Evolutionary conservation across 345 rosid genomes (phyloP).

Genomic region (Hibiscus mutabilis): DNA sequence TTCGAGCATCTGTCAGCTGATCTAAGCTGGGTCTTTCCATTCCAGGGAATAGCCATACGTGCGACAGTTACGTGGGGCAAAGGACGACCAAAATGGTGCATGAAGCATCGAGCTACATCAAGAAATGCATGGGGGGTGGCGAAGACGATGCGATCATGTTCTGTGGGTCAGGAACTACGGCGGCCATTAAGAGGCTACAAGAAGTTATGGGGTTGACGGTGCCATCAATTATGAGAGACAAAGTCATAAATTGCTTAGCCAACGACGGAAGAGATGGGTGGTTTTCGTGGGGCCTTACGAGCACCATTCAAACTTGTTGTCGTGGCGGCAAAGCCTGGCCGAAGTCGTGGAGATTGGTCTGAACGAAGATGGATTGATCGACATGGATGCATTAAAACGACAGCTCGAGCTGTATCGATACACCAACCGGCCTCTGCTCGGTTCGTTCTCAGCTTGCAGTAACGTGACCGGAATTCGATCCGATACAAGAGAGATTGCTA

Average conservation of each 20-base stretch:
- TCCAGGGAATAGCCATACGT: conserved; percentile 51
- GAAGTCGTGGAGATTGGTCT: conserved; percentile 50
- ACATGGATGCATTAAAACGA: conserved; percentile 24
- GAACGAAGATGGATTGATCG: conserved; percentile 28
- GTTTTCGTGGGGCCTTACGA: conserved; percentile 60
- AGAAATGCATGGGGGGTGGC: conserved; percentile 44
- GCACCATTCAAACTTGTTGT: conserved; percentile 61
- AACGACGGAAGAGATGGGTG: conserved; percentile 44
- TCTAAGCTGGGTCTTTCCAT: too few relatives aligned
- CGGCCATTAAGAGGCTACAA: conserved; percentile 52
- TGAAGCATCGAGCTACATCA: conserved; percentile 41
- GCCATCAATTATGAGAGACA: conserved; percentile 36
- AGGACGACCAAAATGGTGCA: conserved; percentile 44
- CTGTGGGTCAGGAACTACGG: conserved; percentile 55
- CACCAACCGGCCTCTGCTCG: conserved; percentile 39
- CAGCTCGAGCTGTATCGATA: conserved; percentile 21
- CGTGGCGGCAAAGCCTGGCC: conserved; percentile 59
- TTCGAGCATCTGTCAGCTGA: too few relatives aligned
- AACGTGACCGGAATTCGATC: conserved; percentile 44
- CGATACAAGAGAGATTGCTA: conserved; percentile 41
- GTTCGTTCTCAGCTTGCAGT: conserved; percentile 61
- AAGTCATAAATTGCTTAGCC: conserved; percentile 23
- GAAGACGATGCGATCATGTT: conserved; percentile 37
- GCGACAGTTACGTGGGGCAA: conserved; percentile 46
- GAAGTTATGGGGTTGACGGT: conserved; percentile 51